phyloP scores from a whole-genome alignment of 768 basidiomycete species.

The Calocybe cyanea region DNA sequence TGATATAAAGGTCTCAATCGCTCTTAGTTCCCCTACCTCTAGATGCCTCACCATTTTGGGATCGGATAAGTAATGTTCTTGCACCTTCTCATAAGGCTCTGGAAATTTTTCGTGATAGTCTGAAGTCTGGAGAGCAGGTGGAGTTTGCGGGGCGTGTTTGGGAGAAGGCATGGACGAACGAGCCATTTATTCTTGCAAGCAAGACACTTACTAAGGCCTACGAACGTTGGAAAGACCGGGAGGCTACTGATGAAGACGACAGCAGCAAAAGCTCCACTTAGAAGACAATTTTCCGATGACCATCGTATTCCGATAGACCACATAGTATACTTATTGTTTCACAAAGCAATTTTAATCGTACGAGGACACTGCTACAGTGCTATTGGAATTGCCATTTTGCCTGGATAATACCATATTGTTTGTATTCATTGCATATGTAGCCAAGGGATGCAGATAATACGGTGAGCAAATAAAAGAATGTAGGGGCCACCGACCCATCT shows the following conservation, averaged over 20 bases:
- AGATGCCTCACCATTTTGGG: slow-evolving; percentile 47
- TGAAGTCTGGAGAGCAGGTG: slow-evolving; percentile 54
- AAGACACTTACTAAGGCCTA: slow-evolving; percentile 36
- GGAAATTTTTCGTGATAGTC: slow-evolving; percentile 46
- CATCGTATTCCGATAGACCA: background rate
- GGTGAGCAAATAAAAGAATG: background rate
- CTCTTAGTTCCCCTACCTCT: slow-evolving; percentile 58
- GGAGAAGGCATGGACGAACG: slow-evolving; percentile 61
- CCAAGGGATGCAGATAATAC: background rate
- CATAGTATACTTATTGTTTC: background rate
- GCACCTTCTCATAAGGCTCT: slow-evolving; percentile 53
- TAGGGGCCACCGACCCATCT: slow-evolving; percentile 78
- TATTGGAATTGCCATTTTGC: background rate
- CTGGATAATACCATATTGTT: background rate
- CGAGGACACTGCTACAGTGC: background rate
- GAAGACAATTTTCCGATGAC: background rate
- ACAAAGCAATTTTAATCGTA: background rate
- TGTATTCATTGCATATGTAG: background rate
- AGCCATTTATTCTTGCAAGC: slow-evolving; percentile 51
- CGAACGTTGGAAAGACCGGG: slow-evolving; percentile 44
- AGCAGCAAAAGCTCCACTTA: slow-evolving; percentile 22
- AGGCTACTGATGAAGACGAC: slow-evolving; percentile 35
- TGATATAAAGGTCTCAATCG: slow-evolving; percentile 39
- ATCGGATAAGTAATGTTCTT: slow-evolving; percentile 51
- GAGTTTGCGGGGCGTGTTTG: slow-evolving; percentile 55